phyloP scores from a whole-genome alignment of 2,329 filamentous ascomycete species.

The Colletotrichum phormii region DNA sequence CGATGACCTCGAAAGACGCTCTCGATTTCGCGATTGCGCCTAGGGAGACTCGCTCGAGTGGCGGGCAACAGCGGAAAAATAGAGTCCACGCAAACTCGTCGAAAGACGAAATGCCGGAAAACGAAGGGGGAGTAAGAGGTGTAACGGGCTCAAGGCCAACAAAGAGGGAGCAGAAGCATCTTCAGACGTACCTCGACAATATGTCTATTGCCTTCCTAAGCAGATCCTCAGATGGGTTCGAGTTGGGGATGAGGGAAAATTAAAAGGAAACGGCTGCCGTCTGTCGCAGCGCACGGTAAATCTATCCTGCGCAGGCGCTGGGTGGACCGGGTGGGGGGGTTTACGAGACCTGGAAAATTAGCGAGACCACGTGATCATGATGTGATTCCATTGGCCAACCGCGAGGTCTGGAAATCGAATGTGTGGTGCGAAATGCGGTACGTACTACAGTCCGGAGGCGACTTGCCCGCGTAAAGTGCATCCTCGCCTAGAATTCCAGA shows the following conservation, averaged over 20 bases:
- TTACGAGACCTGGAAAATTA: slow-evolving; percentile 44
- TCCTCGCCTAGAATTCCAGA: slow-evolving; percentile 1
- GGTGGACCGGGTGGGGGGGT: slow-evolving; percentile 40
- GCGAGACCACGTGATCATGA: slow-evolving; percentile 1
- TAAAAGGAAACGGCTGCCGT: slow-evolving; percentile 29
- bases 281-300: slow-evolving; percentile 7
- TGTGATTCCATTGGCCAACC: background rate
- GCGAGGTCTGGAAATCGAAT: background rate
- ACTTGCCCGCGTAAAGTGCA: background rate
- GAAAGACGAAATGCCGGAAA: slow-evolving; percentile 25
- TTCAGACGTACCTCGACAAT: slow-evolving; percentile 73
- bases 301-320: slow-evolving; percentile 1
- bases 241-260: slow-evolving; percentile 45
- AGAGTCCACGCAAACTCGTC: background rate
- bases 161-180: slow-evolving; percentile 53
- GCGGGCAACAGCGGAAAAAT: background rate
- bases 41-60: background rate
- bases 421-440: background rate
- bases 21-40: slow-evolving; percentile 34
- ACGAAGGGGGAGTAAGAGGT: slow-evolving; percentile 34
- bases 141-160: slow-evolving; percentile 40
- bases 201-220: slow-evolving; percentile 71
- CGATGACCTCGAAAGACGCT: background rate
- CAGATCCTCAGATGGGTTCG: slow-evolving; percentile 67
- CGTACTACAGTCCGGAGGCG: background rate